Evolutionary conservation across 2,329 filamentous ascomycete genomes (phyloP).

Genomic region (Cercospora canescens): DNA sequence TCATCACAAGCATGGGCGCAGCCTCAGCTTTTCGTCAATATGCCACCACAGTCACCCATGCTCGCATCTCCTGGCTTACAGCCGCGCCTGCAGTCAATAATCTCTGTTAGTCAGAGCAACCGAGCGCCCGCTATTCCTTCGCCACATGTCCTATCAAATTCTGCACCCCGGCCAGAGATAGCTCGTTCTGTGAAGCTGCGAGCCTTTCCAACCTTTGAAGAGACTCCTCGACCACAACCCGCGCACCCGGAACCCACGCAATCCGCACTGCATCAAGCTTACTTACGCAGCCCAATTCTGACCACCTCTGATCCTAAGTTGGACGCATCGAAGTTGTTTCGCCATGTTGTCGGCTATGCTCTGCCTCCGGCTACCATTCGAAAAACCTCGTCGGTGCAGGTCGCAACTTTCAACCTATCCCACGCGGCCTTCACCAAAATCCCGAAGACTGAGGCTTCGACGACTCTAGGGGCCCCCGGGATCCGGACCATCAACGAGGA

Average conservation of each 20-base stretch:
- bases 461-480: conserved; percentile 32
- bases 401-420: conserved; percentile 51
- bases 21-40: background rate
- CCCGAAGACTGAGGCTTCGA: conserved; percentile 28
- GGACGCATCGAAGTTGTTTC: conserved; percentile 48
- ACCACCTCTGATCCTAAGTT: conserved; percentile 2
- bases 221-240: conserved; percentile 37
- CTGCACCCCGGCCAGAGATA: background rate
- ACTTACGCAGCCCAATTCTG: conserved; percentile 56
- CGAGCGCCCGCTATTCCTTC: background rate
- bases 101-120: background rate
- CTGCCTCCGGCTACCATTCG: conserved; percentile 46
- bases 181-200: background rate
- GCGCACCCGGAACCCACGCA: conserved; percentile 47
- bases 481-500: conserved; percentile 48
- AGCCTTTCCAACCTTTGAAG: conserved; percentile 21
- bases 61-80: background rate
- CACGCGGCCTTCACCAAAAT: conserved; percentile 40
- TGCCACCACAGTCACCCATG: background rate
- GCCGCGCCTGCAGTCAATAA: background rate
- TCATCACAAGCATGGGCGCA: background rate
- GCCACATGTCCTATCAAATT: background rate
- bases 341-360: conserved; percentile 56
- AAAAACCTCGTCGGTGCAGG: conserved; percentile 39
- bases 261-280: conserved; percentile 59